Base-by-base conservation (phyloP, 2,329 filamentous ascomycete species). In the Beauveria scarabaeidicola region DNA sequence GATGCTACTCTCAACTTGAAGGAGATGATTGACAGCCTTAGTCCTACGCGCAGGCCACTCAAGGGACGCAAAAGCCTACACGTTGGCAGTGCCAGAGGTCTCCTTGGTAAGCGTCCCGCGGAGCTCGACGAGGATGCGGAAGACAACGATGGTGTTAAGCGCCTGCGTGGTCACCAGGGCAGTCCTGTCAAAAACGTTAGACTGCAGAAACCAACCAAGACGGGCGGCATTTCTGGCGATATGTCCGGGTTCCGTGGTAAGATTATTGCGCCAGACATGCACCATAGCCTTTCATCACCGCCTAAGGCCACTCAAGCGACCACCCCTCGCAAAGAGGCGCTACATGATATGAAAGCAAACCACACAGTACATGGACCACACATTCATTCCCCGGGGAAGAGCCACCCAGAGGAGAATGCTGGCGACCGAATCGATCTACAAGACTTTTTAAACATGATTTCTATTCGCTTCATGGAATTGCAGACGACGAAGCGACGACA, bases 391-490 rank as follows among this genome's bases (percentile, higher is more conserved):
- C 66, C 73, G 15, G 36, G 32, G 21, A n/a, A 29, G 17, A n/a
- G 66, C 70, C 52, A 66, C 72, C n/a, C 68, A 74, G 80, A 84
- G n/a, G 78, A 78, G 21, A 72, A 77, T 13, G 79, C 81, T 21
- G 69, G 54, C 38, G 82, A 86, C 27, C 81, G 80, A 23, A 91
- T 96, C 58, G 88, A 92, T 50, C 79, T 99, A 3, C 91, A 96
- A 66, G 89, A 96, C 57, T 99, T 99, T 74, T 77, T 99, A 48
- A 90, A 95, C 63, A 86, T 96, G 85, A 97, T 93, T 2, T 95
- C 90, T 61, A 96, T 99, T 67, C 90, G 92, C 58, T 99, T 99
- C 75, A 97, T 99, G 89, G 94, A 99, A 70, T 79, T 99, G 53
- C 96, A 88, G n/a, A 96, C 93, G 0, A 97, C 92, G 1, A 97